A percentile compares a stretch with the other conserved stretches of the same genome.
phyloP scores from a whole-genome alignment of 768 basidiomycete genomes.

The Naganishia onofrii region DNA sequence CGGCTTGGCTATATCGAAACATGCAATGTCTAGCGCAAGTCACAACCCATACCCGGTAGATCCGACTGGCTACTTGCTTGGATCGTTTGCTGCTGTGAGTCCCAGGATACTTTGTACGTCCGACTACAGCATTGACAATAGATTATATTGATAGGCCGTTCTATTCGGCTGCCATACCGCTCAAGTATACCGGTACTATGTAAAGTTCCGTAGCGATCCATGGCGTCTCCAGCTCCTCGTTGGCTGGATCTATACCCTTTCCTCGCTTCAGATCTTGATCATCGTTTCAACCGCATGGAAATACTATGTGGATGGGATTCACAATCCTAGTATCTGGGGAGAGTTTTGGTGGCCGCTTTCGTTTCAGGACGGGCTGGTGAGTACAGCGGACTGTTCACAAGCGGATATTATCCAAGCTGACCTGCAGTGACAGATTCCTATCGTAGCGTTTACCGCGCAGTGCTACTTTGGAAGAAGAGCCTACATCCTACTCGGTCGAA shows the following conservation, averaged over 20 bases:
- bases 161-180: constrained; percentile 42
- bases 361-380: constrained; percentile 46
- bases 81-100: constrained; percentile 36
- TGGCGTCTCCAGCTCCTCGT: constrained; percentile 32
- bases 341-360: constrained; percentile 45
- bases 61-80: constrained; percentile 38
- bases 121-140: neutral
- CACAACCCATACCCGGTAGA: constrained; percentile 40
- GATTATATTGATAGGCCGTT: constrained; percentile 23
- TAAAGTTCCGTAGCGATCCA: constrained; percentile 25
- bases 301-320: constrained; percentile 41
- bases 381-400: constrained; percentile 10
- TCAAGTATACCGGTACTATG: constrained; percentile 40
- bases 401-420: too few species aligned
- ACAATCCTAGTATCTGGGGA: constrained; percentile 39
- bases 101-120: neutral
- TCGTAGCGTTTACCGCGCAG: constrained; percentile 45
- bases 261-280: constrained; percentile 42
- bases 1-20: neutral
- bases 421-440: constrained; percentile 36
- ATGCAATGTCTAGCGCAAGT: constrained; percentile 19
- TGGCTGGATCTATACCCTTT: constrained; percentile 38
- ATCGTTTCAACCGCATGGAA: constrained; percentile 37
- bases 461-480: constrained; percentile 44
- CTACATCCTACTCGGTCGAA: constrained; percentile 37